phyloP scores from a whole-genome alignment of 148 eudicot species.

The Hydrangea macrophylla region DNA sequence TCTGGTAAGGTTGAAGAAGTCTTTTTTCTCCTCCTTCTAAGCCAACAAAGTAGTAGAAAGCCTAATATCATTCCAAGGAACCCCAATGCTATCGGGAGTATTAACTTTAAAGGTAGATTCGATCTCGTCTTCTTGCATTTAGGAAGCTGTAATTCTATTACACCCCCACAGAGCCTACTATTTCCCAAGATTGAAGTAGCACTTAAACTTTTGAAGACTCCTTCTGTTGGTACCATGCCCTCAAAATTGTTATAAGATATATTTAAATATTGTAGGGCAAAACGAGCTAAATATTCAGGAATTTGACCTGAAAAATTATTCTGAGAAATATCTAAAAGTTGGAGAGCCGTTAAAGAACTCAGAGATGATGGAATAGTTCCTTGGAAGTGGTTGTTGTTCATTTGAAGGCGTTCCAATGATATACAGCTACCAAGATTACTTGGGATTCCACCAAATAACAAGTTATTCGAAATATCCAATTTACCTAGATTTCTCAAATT shows the following conservation, averaged over 20 bases:
- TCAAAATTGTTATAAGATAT: slow-evolving; percentile 34
- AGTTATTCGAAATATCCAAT: slow-evolving; percentile 24
- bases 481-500: slow-evolving; percentile 21
- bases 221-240: slow-evolving; percentile 37
- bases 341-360: slow-evolving; percentile 17
- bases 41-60: not conserved
- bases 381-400: slow-evolving; percentile 30
- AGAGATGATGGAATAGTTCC: slow-evolving; percentile 35
- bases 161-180: slow-evolving; percentile 39
- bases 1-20: not conserved
- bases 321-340: slow-evolving; percentile 28
- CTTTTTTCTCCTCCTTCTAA: not conserved
- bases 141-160: slow-evolving; percentile 26
- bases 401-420: slow-evolving; percentile 10
- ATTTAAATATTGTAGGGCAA: slow-evolving; percentile 15
- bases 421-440: slow-evolving; percentile 23
- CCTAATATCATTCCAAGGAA: slow-evolving; percentile 5
- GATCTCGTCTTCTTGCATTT: slow-evolving; percentile 13
- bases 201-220: slow-evolving; percentile 28
- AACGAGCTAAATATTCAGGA: slow-evolving; percentile 21
- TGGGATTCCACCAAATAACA: slow-evolving; percentile 33
- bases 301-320: slow-evolving; percentile 40
- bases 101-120: not conserved
- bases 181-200: slow-evolving; percentile 33
- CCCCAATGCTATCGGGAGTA: not conserved